Evolutionary conservation across 2,329 filamentous ascomycete species (phyloP).

Genomic region (Epicoccum nigrum): DNA sequence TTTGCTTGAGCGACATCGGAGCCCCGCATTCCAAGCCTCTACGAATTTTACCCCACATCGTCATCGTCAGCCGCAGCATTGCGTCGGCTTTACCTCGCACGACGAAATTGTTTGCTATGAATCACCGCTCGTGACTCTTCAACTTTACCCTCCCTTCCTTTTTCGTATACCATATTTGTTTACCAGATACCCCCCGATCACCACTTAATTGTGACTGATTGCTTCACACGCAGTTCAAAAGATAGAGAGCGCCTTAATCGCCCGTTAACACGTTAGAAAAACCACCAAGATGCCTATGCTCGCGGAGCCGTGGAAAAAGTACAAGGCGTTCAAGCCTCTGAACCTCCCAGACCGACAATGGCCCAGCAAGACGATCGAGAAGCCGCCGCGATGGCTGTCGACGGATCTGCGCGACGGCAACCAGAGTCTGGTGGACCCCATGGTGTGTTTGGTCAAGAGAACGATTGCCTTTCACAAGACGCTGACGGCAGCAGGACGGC

Average conservation of each 20-base stretch:
- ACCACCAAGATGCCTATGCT: conserved; percentile 60
- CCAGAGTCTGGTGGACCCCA: conserved; percentile 89
- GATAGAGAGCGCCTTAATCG: background rate
- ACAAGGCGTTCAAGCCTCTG: conserved; percentile 71
- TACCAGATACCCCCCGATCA: conserved; percentile 4
- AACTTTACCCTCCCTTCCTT: background rate
- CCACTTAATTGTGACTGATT: conserved; percentile 10
- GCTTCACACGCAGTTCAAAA: background rate
- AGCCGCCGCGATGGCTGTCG: conserved; percentile 87
- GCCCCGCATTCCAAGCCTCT: conserved; percentile 15
- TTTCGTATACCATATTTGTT: background rate
- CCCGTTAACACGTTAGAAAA: background rate
- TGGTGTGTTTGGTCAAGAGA: conserved; percentile 63
- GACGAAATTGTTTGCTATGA: conserved; percentile 13
- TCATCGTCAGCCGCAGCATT: conserved; percentile 16
- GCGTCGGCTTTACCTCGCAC: conserved; percentile 15
- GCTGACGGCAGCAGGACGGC: conserved; percentile 67
- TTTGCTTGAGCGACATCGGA: conserved; percentile 8
- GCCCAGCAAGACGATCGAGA: conserved; percentile 81
- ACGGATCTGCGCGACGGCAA: conserved; percentile 92
- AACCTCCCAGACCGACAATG: conserved; percentile 77
- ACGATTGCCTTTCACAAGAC: background rate
- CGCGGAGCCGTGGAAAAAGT: conserved; percentile 77
- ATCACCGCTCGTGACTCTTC: conserved; percentile 13
- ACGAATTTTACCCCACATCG: conserved; percentile 17